These are phyloP conservation scores for Clonostachys chloroleuca DNA, from an alignment of 2,329 filamentous ascomycete genomes.

Conservation along the genomic window DNA sequence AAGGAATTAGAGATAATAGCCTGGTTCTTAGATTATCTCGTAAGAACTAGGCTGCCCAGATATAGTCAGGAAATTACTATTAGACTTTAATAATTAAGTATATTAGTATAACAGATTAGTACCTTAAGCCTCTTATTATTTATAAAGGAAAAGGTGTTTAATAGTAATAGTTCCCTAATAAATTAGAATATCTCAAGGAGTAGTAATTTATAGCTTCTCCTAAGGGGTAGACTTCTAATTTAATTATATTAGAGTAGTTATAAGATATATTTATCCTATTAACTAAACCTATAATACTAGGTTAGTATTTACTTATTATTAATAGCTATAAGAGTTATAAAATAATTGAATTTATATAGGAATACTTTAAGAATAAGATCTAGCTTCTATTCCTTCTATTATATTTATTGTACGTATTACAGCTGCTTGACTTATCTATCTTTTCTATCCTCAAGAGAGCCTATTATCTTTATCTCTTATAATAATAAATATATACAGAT, in stretches of 20 bases:
- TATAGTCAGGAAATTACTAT: neutral
- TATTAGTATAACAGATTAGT: neutral
- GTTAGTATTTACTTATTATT: too few species aligned
- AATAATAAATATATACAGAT: neutral
- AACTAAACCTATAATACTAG: too few species aligned
- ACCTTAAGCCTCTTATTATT: neutral
- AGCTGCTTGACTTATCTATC: neutral
- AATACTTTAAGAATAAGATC: too few species aligned
- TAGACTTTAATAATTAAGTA: neutral
- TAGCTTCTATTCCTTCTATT: too few species aligned
- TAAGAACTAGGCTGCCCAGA: neutral
- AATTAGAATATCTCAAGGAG: too few species aligned
- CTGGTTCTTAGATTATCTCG: neutral
- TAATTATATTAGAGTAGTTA: too few species aligned
- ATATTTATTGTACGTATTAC: neutral
- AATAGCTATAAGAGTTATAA: too few species aligned
- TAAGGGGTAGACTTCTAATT: too few species aligned
- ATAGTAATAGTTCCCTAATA: too few species aligned
- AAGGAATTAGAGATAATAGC: neutral
- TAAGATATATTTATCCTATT: too few species aligned
- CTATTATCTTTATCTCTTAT: neutral
- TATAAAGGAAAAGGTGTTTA: neutral
- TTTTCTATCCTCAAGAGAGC: neutral
- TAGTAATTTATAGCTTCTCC: too few species aligned
- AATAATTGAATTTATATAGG: too few species aligned